Evolutionary conservation across 192 early-diverging fungal species (phyloP).

Genomic region (Podila horticola): DNA sequence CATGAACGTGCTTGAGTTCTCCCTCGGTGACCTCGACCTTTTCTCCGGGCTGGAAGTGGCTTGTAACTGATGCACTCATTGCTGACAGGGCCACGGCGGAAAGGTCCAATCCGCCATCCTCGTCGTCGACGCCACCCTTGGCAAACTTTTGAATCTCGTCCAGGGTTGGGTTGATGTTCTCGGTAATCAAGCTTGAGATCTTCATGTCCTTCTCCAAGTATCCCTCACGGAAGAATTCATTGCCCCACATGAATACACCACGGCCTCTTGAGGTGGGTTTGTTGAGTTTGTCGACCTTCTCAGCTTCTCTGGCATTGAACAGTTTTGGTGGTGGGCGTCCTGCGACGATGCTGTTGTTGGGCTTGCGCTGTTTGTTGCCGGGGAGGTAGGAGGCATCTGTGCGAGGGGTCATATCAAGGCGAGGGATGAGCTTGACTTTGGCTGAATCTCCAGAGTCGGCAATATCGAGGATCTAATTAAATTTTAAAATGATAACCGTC

Average conservation of each 20-base stretch:
- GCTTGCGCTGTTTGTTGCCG: constrained; percentile 69
- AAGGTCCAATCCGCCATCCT: constrained; percentile 65
- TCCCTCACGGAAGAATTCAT: constrained; percentile 75
- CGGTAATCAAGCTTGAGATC: constrained; percentile 67
- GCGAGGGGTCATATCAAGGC: constrained; percentile 68
- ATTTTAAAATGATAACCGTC: background rate
- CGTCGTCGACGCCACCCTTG: constrained; percentile 76
- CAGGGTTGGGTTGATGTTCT: constrained; percentile 85
- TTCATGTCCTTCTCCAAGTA: constrained; percentile 89
- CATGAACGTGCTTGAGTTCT: constrained; percentile 80
- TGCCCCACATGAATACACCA: constrained; percentile 66
- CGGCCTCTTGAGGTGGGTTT: constrained; percentile 65
- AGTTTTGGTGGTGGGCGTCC: constrained; percentile 78
- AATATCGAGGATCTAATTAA: constrained; percentile 61
- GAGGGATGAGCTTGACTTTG: constrained; percentile 79
- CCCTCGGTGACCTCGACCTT: constrained; percentile 88
- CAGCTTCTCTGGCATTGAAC: constrained; percentile 73
- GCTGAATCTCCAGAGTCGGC: constrained; percentile 73
- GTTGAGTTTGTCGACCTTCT: constrained; percentile 57
- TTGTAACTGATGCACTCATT: constrained; percentile 59
- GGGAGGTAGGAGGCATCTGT: constrained; percentile 42
- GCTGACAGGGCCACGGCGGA: constrained; percentile 59
- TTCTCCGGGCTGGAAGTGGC: constrained; percentile 82
- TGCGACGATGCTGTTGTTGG: constrained; percentile 48
- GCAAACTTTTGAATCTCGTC: constrained; percentile 92